Conservation (phyloP, 805 yeast genomes). For the Schwanniomyces sp. region DNA sequence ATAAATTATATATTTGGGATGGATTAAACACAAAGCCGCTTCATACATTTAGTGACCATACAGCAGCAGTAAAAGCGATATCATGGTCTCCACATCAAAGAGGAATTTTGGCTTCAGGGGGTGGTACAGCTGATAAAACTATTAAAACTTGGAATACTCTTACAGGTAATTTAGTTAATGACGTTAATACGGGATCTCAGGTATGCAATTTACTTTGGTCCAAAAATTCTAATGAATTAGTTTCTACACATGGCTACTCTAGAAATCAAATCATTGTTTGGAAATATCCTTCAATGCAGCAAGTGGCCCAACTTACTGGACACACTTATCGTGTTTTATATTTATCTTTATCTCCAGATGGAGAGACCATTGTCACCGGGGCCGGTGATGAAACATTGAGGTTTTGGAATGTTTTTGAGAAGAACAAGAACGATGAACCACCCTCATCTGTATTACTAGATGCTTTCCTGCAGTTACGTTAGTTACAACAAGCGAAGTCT, state of each 20-base stretch:
- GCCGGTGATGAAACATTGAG: constrained; percentile 97
- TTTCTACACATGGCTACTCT: constrained; percentile 93
- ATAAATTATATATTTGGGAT: constrained; percentile 84
- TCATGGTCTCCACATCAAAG: constrained; percentile 98
- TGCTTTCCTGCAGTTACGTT: constrained; percentile 74
- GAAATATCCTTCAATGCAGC: constrained; percentile 93
- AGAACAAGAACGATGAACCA: constrained; percentile 56
- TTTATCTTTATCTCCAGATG: constrained; percentile 90
- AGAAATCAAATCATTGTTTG: constrained; percentile 88
- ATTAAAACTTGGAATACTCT: constrained; percentile 91
- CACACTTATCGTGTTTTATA: constrained; percentile 92
- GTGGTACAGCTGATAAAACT: constrained; percentile 92
- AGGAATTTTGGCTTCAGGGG: constrained; percentile 91
- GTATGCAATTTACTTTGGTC: constrained; percentile 96
- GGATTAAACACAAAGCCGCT: constrained; percentile 69
- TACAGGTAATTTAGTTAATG: constrained; percentile 70
- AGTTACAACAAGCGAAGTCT: constrained; percentile 1
- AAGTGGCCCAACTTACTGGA: constrained; percentile 89
- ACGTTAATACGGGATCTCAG: constrained; percentile 94
- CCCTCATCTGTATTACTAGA: constrained; percentile 66
- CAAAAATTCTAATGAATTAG: constrained; percentile 85
- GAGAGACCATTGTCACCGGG: constrained; percentile 94
- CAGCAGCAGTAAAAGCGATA: constrained; percentile 94
- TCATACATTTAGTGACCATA: constrained; percentile 75
- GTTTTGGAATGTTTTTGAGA: constrained; percentile 94